A percentile compares a stretch with the other conserved stretches of the same genome.
These are phyloP conservation scores for Galerina sulciceps DNA, from an alignment of 768 basidiomycete genomes.

Conservation along the genomic window DNA sequence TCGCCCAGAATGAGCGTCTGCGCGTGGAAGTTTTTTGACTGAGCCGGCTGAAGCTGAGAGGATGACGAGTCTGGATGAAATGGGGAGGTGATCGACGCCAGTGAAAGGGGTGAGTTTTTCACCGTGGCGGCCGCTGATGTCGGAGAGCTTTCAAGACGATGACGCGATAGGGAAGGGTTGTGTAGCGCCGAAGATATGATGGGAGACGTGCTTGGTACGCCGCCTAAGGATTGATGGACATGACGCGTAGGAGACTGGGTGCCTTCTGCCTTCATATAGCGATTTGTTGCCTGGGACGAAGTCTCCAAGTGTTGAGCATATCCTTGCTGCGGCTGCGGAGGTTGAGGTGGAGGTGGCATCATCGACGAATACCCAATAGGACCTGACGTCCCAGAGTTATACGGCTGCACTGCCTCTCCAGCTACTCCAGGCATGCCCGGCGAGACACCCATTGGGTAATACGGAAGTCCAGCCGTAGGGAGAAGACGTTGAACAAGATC, in stretches of 20 bases:
- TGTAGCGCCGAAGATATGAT: conserved; percentile 23
- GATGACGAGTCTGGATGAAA: conserved; percentile 28
- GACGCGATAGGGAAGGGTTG: conserved; percentile 22
- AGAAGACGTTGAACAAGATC: conserved; percentile 53
- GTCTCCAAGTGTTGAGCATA: conserved; percentile 18
- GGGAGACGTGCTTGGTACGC: conserved; percentile 19
- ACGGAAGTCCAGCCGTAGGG: conserved; percentile 26
- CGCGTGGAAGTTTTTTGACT: conserved; percentile 80
- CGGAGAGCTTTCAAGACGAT: conserved; percentile 25
- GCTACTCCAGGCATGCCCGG: conserved; percentile 30
- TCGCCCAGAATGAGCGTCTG: conserved; percentile 79
- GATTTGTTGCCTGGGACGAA: conserved; percentile 17
- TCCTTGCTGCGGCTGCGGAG: conserved; percentile 14
- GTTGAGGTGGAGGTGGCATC: conserved; percentile 36
- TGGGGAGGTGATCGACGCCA: conserved; percentile 46
- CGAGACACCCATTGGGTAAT: conserved; percentile 37
- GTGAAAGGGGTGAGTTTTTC: conserved; percentile 39
- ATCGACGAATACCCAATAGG: conserved; percentile 34
- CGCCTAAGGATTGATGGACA: conserved; percentile 14
- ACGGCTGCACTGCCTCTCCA: conserved; percentile 34
- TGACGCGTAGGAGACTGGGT: conserved; percentile 23
- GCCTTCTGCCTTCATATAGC: conserved; percentile 24
- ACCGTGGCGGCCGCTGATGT: conserved; percentile 19
- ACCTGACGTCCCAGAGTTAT: conserved; percentile 22
- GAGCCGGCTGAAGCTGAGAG: conserved; percentile 15